Conservation (phyloP, 2,329 filamentous ascomycete genomes). For the Sclerotinia glacialis region DNA sequence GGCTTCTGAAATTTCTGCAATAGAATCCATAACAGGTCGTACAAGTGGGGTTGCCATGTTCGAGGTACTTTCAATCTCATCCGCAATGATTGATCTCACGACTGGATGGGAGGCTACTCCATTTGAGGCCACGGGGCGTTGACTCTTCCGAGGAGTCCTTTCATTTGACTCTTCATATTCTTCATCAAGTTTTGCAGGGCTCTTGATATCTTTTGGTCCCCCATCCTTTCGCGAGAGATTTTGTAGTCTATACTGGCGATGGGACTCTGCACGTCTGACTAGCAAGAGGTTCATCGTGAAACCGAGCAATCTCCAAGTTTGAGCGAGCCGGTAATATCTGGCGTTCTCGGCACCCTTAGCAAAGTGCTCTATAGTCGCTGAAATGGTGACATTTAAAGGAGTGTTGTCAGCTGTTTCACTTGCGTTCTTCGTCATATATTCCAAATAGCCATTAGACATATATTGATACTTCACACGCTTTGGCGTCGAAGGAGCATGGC, state of each 20-base stretch:
- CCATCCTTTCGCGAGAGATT: constrained; percentile 23
- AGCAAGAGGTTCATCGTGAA: constrained; percentile 56
- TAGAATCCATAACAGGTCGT: constrained; percentile 46
- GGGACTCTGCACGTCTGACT: constrained; percentile 54
- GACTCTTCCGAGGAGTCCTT: constrained; percentile 32
- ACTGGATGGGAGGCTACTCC: constrained; percentile 27
- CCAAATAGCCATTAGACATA: constrained; percentile 55
- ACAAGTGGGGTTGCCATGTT: constrained; percentile 60
- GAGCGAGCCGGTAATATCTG: constrained; percentile 57
- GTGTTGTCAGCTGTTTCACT: constrained; percentile 5
- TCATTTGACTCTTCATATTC: constrained; percentile 26
- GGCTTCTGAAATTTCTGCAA: constrained; percentile 30
- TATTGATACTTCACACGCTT: constrained; percentile 55
- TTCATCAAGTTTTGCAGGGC: constrained; percentile 26
- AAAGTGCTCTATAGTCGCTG: constrained; percentile 53
- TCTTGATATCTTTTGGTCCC: constrained; percentile 31
- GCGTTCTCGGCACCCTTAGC: constrained; percentile 56
- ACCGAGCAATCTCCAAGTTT: constrained; percentile 61
- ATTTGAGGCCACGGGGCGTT: constrained; percentile 22
- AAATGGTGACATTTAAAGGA: constrained; percentile 43
- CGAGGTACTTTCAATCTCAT: constrained; percentile 60
- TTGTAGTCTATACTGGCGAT: constrained; percentile 49
- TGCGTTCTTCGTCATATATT: constrained; percentile 43
- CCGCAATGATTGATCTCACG: constrained; percentile 29
- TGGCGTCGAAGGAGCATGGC: constrained; percentile 52